Conservation (phyloP, 768 basidiomycete species). For the Tulasnella sp. region DNA sequence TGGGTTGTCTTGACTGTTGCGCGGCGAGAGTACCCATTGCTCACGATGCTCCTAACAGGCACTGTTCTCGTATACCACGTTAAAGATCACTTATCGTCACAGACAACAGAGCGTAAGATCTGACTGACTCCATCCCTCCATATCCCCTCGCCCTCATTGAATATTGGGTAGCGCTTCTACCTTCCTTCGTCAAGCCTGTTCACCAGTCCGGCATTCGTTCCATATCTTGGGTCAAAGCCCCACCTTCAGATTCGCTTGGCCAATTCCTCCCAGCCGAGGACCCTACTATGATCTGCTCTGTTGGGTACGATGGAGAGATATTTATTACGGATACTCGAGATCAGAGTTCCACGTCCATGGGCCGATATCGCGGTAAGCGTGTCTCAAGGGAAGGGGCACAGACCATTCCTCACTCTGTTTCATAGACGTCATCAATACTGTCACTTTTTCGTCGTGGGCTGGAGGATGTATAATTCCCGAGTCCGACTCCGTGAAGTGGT, state of each 20-base stretch:
- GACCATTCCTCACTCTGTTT: background rate
- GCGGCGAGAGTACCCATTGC: background rate
- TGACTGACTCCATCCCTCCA: background rate
- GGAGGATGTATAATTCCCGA: constrained; percentile 73
- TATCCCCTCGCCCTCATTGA: background rate
- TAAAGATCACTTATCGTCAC: constrained; percentile 25
- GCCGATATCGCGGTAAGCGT: constrained; percentile 61
- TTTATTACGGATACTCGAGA: constrained; percentile 73
- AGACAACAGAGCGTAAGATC: background rate
- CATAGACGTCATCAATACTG: constrained; percentile 61
- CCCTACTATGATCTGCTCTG: constrained; percentile 50
- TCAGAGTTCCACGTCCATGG: constrained; percentile 56
- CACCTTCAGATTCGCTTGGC: constrained; percentile 33
- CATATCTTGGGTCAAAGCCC: constrained; percentile 65
- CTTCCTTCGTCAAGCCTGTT: constrained; percentile 61
- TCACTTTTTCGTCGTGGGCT: constrained; percentile 58
- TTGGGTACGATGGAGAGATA: constrained; percentile 73
- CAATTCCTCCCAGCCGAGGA: constrained; percentile 37
- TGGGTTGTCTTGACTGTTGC: constrained; percentile 27
- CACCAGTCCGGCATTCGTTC: constrained; percentile 78
- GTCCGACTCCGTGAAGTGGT: constrained; percentile 74
- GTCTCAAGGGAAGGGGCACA: constrained; percentile 3
- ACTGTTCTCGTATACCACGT: constrained; percentile 33
- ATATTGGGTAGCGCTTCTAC: constrained; percentile 39
- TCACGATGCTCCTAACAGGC: constrained; percentile 25